A percentile compares a stretch with the other conserved stretches of the same genome.
phyloP scores from a whole-genome alignment of 2,329 filamentous ascomycete genomes.

The Exophiala phaeomuriformis region DNA sequence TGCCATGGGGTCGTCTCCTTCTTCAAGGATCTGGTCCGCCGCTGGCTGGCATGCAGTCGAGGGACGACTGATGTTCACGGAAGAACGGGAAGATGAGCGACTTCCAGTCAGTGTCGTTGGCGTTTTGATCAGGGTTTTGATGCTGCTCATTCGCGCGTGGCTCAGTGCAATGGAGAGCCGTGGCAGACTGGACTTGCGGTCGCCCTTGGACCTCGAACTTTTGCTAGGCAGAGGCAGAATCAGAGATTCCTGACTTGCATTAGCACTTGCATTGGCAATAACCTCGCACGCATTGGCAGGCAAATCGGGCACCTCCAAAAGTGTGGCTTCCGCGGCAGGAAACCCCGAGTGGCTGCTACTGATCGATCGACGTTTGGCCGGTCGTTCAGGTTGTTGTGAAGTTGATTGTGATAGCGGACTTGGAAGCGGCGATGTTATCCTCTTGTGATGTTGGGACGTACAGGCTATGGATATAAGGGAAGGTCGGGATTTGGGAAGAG shows the following conservation, averaged over 20 bases:
- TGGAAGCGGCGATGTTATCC: constrained; percentile 12
- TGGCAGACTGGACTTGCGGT: constrained; percentile 20
- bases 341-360: constrained; percentile 14
- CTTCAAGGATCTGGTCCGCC: background rate
- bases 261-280: constrained; percentile 16
- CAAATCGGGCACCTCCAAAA: constrained; percentile 20
- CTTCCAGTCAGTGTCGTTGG: constrained; percentile 11
- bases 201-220: constrained; percentile 1
- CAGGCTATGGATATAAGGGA: constrained; percentile 25
- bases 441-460: constrained; percentile 8
- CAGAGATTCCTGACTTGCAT: constrained; percentile 21
- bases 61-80: constrained; percentile 14
- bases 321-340: constrained; percentile 20
- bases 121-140: constrained; percentile 24
- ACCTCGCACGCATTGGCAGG: constrained; percentile 22
- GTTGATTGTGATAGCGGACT: constrained; percentile 12
- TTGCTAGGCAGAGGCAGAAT: constrained; percentile 6
- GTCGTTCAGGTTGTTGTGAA: constrained; percentile 7
- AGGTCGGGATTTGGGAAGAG: constrained; percentile 20
- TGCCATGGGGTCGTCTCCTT: constrained; percentile 5
- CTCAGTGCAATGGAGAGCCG: constrained; percentile 18
- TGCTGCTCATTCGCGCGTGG: constrained; percentile 25
- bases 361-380: constrained; percentile 13
- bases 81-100: constrained; percentile 9
- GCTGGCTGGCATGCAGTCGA: constrained; percentile 14